Conservation (phyloP, 331 rosid genomes). For the Malus hybrid region DNA sequence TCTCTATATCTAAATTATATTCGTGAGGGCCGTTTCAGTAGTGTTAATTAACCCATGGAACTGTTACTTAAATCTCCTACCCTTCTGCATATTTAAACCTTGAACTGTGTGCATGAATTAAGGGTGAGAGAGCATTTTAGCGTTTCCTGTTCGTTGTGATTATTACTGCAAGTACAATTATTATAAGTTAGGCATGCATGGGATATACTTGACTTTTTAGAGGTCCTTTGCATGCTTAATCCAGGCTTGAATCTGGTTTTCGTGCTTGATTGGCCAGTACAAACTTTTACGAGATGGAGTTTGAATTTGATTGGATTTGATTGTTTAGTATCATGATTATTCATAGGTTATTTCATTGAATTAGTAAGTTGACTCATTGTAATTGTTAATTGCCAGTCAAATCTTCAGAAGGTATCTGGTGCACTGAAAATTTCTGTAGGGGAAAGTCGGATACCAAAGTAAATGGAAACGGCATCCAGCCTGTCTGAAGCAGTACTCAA, state of each 20-base stretch:
- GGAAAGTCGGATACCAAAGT: conserved; percentile 36
- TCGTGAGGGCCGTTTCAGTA: neutral
- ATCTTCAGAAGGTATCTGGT: conserved; percentile 55
- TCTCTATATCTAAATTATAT: neutral
- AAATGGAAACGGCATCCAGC: conserved; percentile 31
- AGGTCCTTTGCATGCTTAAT: neutral
- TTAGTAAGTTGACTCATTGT: neutral
- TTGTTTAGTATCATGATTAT: neutral
- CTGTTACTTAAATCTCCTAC: neutral
- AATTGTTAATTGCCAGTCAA: conserved; percentile 24
- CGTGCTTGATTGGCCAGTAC: neutral
- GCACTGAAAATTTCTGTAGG: conserved; percentile 36
- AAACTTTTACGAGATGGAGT: neutral
- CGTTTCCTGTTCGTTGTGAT: neutral
- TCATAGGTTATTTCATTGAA: neutral
- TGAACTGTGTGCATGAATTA: neutral
- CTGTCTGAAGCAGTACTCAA: conserved; percentile 30
- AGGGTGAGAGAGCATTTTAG: neutral
- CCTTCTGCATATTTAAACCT: neutral
- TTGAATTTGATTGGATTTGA: neutral
- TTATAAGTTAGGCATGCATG: neutral
- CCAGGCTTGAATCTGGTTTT: neutral
- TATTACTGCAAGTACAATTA: neutral
- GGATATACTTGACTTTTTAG: neutral
- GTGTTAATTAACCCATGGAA: neutral